Evolutionary conservation across 768 basidiomycete species (phyloP).

Genomic region (Phylloporus arenicola): DNA sequence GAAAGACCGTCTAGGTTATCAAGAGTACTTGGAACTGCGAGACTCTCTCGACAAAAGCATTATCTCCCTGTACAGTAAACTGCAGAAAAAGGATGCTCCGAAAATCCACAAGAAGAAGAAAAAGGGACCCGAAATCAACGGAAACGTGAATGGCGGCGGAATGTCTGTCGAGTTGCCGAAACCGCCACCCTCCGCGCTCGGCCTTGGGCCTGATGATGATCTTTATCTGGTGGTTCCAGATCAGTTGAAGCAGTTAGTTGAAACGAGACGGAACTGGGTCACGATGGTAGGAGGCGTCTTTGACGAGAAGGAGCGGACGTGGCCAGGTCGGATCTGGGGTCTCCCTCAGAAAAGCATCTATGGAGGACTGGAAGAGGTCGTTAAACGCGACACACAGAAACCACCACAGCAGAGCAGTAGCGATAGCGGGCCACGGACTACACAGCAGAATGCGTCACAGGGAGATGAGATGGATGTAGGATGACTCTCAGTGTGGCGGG

Average conservation of each 20-base stretch:
- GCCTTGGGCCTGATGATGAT: conserved; percentile 64
- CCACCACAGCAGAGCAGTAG: conserved; percentile 18
- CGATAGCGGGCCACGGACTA: conserved; percentile 26
- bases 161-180: conserved; percentile 38
- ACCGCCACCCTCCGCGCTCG: conserved; percentile 67
- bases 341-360: conserved; percentile 73
- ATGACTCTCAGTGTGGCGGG: conserved; percentile 27
- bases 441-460: conserved; percentile 40
- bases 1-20: conserved; percentile 82
- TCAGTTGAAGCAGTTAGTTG: conserved; percentile 65
- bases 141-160: conserved; percentile 28
- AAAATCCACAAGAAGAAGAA: conserved; percentile 75
- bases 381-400: conserved; percentile 34
- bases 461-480: conserved; percentile 69
- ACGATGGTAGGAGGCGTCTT: conserved; percentile 71
- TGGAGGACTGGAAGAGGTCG: conserved; percentile 66
- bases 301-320: conserved; percentile 60
- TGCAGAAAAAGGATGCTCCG: conserved; percentile 76
- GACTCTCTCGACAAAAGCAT: conserved; percentile 88
- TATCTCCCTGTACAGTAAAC: conserved; percentile 62
- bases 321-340: conserved; percentile 71
- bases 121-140: conserved; percentile 40
- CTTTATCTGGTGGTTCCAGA: conserved; percentile 59
- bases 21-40: conserved; percentile 82
- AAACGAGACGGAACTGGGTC: conserved; percentile 75